Conservation (phyloP, 2,329 filamentous ascomycete genomes). For the Thelonectria rubi region DNA sequence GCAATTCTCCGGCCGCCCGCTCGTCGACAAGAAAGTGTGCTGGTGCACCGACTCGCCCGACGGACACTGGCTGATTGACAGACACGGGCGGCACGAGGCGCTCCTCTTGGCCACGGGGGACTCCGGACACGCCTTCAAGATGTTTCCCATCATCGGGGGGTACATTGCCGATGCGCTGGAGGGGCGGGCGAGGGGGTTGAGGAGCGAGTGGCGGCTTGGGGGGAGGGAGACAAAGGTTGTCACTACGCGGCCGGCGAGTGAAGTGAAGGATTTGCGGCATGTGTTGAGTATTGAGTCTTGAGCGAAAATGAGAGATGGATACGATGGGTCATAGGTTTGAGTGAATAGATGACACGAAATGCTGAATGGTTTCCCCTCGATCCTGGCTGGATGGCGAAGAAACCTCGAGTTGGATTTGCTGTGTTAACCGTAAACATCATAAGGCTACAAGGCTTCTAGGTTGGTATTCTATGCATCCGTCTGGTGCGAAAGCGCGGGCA, state of each 20-base stretch:
- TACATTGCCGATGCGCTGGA: conserved; percentile 38
- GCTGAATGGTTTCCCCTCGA: too few relatives aligned
- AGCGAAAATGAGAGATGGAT: not conserved
- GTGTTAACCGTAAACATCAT: too few relatives aligned
- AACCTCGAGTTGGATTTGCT: too few relatives aligned
- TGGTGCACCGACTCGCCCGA: conserved; percentile 43
- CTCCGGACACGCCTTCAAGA: conserved; percentile 42
- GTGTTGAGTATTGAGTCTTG: conserved; percentile 9
- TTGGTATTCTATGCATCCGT: too few relatives aligned
- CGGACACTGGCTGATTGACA: conserved; percentile 39
- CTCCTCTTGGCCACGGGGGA: conserved; percentile 38
- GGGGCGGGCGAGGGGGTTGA: conserved; percentile 26
- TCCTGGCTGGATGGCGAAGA: too few relatives aligned
- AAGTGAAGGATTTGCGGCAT: conserved; percentile 37
- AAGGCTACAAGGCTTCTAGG: too few relatives aligned
- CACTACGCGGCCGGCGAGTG: conserved; percentile 28
- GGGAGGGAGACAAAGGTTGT: conserved; percentile 27
- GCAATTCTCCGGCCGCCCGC: conserved; percentile 37
- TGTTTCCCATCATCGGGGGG: conserved; percentile 39
- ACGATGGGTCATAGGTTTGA: too few relatives aligned
- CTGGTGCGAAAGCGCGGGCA: too few relatives aligned
- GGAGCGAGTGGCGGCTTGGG: conserved; percentile 33
- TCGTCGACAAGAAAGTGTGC: conserved; percentile 36
- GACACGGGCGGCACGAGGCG: conserved; percentile 28
- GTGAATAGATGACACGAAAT: too few relatives aligned